Percentiles rank a stretch among this genome's conserved stretches.
Conservation (phyloP, 495 filamentous ascomycete species). For the Annulohypoxylon nitens region DNA sequence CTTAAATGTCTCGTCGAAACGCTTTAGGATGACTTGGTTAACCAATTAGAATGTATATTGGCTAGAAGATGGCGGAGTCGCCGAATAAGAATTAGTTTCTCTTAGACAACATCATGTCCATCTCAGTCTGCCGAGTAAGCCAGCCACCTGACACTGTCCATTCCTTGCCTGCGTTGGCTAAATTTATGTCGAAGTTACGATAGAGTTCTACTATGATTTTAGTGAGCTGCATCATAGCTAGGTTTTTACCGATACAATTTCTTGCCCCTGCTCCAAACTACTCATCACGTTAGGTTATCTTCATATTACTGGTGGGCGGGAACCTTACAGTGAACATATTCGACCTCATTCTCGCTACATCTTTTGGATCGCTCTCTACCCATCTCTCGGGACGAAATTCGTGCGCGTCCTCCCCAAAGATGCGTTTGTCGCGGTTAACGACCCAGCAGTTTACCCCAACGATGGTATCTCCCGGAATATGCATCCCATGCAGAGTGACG, state of each 20-base stretch:
- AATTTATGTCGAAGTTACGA: not conserved
- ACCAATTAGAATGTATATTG: too few relatives aligned
- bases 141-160: conserved; percentile 1
- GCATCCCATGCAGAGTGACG: not conserved
- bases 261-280: conserved; percentile 1
- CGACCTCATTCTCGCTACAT: not conserved
- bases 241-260: not conserved
- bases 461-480: not conserved
- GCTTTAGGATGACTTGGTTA: not conserved
- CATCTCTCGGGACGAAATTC: conserved; percentile 1
- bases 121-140: not conserved
- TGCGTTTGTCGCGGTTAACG: not conserved
- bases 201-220: conserved; percentile 1
- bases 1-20: not conserved
- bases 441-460: not conserved
- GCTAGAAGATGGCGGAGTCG: not conserved
- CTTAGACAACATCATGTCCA: not conserved
- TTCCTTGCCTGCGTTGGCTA: not conserved
- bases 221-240: conserved; percentile 2
- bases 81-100: not conserved
- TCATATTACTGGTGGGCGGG: not conserved
- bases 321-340: not conserved
- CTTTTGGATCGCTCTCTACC: not conserved
- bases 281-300: not conserved
- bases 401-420: not conserved